A percentile compares a stretch with the other conserved stretches of the same genome.
Evolutionary conservation across 2,329 filamentous ascomycete genomes (phyloP).

Genomic region (Penicillium sp.): DNA sequence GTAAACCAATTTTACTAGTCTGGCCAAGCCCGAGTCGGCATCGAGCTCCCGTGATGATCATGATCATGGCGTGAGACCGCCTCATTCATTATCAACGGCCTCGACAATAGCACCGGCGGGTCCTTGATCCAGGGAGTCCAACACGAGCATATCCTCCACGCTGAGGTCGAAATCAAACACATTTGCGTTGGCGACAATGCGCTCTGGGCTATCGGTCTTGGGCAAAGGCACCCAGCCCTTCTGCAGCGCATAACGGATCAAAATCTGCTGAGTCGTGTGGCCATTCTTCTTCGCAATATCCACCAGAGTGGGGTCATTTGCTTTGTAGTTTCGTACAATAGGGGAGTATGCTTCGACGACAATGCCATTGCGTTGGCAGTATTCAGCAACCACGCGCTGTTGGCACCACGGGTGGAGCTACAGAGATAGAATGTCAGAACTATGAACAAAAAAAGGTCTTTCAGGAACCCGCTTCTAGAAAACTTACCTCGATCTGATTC

Average conservation of each 20-base stretch:
- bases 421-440: conserved; percentile 16
- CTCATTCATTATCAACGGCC: conserved; percentile 47
- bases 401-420: conserved; percentile 74
- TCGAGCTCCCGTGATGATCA: conserved; percentile 6
- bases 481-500: conserved; percentile 70
- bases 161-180: conserved; percentile 63
- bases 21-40: conserved; percentile 8
- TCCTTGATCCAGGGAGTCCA: conserved; percentile 56
- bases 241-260: conserved; percentile 81
- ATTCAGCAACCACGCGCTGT: conserved; percentile 60
- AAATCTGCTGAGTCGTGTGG: conserved; percentile 73
- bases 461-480: neutral
- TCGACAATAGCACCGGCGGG: conserved; percentile 51
- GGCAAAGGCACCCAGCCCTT: conserved; percentile 73
- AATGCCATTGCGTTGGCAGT: conserved; percentile 55
- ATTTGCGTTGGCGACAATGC: conserved; percentile 67
- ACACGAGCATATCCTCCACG: conserved; percentile 57
- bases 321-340: conserved; percentile 68
- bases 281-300: conserved; percentile 70
- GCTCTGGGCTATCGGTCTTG: conserved; percentile 69
- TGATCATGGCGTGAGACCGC: conserved; percentile 2
- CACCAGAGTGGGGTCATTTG: conserved; percentile 66
- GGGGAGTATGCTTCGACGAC: conserved; percentile 57
- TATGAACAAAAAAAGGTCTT: neutral
- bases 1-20: conserved; percentile 3